phyloP scores from a whole-genome alignment of 495 filamentous ascomycete species.

The Talaromyces adpressus region DNA sequence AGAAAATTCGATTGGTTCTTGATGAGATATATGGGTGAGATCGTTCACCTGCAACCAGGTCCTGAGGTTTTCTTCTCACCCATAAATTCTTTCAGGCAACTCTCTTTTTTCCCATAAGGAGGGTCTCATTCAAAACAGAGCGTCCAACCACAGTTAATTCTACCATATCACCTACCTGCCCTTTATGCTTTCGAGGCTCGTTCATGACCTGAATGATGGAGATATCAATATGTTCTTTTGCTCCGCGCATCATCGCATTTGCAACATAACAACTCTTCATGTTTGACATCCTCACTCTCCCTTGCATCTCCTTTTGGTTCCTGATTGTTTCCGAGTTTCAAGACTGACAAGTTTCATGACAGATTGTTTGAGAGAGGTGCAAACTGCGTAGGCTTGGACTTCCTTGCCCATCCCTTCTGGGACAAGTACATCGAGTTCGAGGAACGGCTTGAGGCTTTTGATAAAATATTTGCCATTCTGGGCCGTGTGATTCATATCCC shows the following conservation, averaged over 20 bases:
- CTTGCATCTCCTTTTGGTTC: conserved; percentile 21
- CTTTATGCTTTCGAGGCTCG: conserved; percentile 8
- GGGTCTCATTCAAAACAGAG: conserved; percentile 6
- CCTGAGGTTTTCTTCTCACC: conserved; percentile 50
- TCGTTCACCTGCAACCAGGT: conserved; percentile 33
- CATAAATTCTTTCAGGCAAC: conserved; percentile 45
- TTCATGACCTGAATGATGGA: background rate
- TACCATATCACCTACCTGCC: conserved; percentile 11
- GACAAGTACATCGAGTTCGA: conserved; percentile 98
- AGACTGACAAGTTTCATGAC: conserved; percentile 26
- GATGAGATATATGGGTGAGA: conserved; percentile 46
- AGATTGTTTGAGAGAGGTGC: conserved; percentile 94
- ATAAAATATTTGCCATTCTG: conserved; percentile 81
- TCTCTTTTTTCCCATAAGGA: conserved; percentile 27
- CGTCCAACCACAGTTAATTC: conserved; percentile 17
- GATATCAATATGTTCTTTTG: conserved; percentile 7
- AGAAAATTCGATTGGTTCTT: conserved; percentile 17
- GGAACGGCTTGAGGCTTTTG: conserved; percentile 76
- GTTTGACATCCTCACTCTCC: conserved; percentile 37
- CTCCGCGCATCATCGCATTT: conserved; percentile 16
- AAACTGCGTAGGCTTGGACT: conserved; percentile 80
- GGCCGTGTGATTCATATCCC: conserved; percentile 85
- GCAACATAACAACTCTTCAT: conserved; percentile 45
- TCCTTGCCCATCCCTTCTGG: conserved; percentile 94
- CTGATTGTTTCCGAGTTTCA: conserved; percentile 11